Conservation (phyloP, 1,284 basidiomycete genomes). For the Leucoagaricus sp. region DNA sequence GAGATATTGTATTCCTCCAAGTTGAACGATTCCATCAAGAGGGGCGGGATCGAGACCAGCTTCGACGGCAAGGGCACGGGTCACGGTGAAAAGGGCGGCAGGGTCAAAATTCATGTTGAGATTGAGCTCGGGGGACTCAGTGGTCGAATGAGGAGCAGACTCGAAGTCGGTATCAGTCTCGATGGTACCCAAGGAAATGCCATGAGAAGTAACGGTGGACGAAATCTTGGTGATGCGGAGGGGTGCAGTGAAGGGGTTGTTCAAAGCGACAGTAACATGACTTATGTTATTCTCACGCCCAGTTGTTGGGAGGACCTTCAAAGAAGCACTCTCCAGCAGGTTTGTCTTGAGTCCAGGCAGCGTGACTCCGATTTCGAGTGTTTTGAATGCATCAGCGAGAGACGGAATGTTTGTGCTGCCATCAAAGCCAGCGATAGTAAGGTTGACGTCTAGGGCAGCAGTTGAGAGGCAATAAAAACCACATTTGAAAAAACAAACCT, state of each 20-base stretch:
- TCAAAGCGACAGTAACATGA: conserved; percentile 64
- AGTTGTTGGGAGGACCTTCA: conserved; percentile 67
- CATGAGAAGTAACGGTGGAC: conserved; percentile 67
- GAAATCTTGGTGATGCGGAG: conserved; percentile 63
- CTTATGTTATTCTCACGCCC: conserved; percentile 66
- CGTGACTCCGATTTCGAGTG: conserved; percentile 56
- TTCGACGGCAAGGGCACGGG: conserved; percentile 64
- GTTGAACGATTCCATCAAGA: conserved; percentile 66
- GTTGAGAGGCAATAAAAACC: too few species aligned
- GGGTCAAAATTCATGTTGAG: conserved; percentile 76
- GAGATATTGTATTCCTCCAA: conserved; percentile 73
- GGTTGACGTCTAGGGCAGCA: conserved; percentile 56
- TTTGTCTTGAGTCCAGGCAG: conserved; percentile 65
- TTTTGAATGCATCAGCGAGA: conserved; percentile 62
- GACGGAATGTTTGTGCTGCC: conserved; percentile 66
- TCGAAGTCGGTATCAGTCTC: conserved; percentile 55
- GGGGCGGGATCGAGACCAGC: conserved; percentile 63
- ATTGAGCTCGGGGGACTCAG: conserved; percentile 59
- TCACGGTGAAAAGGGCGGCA: conserved; percentile 69
- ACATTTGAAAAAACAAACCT: conserved; percentile 30
- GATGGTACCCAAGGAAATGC: conserved; percentile 69
- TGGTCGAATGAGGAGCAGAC: conserved; percentile 55
- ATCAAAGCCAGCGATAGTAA: conserved; percentile 58
- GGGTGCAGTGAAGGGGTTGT: conserved; percentile 69
- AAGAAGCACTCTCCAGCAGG: conserved; percentile 58